Evolutionary conservation across 2,329 filamentous ascomycete species (phyloP).

Genomic region (Botrytis tulipae): DNA sequence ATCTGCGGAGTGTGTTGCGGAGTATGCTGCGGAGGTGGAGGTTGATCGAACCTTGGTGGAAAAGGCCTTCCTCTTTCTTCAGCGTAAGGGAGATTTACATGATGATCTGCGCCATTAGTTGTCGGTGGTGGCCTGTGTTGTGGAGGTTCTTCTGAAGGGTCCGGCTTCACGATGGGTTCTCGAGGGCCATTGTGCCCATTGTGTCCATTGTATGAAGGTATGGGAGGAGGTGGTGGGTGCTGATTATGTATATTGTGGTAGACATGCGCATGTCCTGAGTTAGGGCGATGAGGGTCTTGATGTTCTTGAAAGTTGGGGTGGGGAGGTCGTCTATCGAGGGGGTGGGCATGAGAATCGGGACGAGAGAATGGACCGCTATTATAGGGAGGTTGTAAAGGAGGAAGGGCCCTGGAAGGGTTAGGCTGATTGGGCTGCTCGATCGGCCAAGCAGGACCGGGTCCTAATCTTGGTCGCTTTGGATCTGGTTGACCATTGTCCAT

Average conservation of each 20-base stretch:
- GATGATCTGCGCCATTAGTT: slow-evolving; percentile 33
- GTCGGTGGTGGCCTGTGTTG: slow-evolving; percentile 40
- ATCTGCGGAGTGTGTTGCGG: slow-evolving; percentile 14
- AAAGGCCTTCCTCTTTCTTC: slow-evolving; percentile 29
- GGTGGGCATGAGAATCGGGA: slow-evolving; percentile 9
- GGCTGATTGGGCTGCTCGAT: slow-evolving; percentile 21
- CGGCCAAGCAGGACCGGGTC: slow-evolving; percentile 22
- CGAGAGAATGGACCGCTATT: slow-evolving; percentile 18
- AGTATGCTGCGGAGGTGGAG: slow-evolving; percentile 25
- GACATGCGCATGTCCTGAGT: slow-evolving; percentile 34
- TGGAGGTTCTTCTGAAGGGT: slow-evolving; percentile 42
- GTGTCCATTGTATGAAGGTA: slow-evolving; percentile 40
- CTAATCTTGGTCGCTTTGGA: slow-evolving; percentile 58
- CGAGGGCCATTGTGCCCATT: slow-evolving; percentile 37
- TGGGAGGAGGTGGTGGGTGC: slow-evolving; percentile 36
- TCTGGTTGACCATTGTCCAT: slow-evolving; percentile 61
- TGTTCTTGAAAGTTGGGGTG: slow-evolving; percentile 34
- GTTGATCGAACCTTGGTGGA: slow-evolving; percentile 28
- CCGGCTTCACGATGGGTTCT: slow-evolving; percentile 56
- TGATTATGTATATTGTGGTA: slow-evolving; percentile 38
- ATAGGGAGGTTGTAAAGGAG: slow-evolving; percentile 48
- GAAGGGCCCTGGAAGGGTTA: slow-evolving; percentile 41
- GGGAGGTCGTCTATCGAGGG: slow-evolving; percentile 47
- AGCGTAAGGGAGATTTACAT: slow-evolving; percentile 31
- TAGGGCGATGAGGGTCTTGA: slow-evolving; percentile 35